Evolutionary conservation across 192 early-diverging fungal species (phyloP).

Genomic region (Endogone sp.): DNA sequence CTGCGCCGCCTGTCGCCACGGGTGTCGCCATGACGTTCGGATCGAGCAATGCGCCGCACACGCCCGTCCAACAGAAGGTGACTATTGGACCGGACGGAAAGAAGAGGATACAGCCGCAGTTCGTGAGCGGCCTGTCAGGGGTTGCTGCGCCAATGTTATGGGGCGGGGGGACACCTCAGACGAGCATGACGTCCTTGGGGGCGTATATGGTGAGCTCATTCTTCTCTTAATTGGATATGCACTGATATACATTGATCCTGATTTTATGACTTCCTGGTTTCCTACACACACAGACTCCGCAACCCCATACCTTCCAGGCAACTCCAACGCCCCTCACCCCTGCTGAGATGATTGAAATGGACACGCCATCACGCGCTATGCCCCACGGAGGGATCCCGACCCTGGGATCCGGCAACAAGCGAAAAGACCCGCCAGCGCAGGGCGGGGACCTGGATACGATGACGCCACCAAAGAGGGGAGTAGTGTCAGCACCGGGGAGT

Average conservation of each 20-base stretch:
- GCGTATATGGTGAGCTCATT: not conserved
- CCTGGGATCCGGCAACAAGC: slow-evolving; percentile 41
- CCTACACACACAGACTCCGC: slow-evolving; percentile 1
- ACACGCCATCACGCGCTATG: not conserved
- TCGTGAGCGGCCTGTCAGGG: not conserved
- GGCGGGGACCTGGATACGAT: not conserved
- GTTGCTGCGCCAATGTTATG: not conserved
- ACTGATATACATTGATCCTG: too few relatives aligned
- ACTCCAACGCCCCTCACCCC: not conserved
- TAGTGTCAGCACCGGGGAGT: not conserved
- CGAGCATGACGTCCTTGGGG: not conserved
- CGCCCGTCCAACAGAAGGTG: slow-evolving; percentile 43
- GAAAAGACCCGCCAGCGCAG: slow-evolving; percentile 21
- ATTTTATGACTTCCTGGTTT: too few relatives aligned
- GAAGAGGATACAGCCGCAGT: slow-evolving; percentile 72
- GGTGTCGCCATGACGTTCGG: not conserved
- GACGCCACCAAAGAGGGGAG: slow-evolving; percentile 8
- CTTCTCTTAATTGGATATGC: too few relatives aligned
- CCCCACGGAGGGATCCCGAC: slow-evolving; percentile 29
- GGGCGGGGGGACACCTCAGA: not conserved
- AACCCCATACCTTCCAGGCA: not conserved
- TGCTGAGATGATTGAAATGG: not conserved
- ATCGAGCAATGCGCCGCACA: not conserved
- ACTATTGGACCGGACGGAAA: slow-evolving; percentile 76
- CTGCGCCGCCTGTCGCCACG: not conserved